phyloP scores from a whole-genome alignment of 768 basidiomycete genomes.

The Coprinopsis strossmayeri region DNA sequence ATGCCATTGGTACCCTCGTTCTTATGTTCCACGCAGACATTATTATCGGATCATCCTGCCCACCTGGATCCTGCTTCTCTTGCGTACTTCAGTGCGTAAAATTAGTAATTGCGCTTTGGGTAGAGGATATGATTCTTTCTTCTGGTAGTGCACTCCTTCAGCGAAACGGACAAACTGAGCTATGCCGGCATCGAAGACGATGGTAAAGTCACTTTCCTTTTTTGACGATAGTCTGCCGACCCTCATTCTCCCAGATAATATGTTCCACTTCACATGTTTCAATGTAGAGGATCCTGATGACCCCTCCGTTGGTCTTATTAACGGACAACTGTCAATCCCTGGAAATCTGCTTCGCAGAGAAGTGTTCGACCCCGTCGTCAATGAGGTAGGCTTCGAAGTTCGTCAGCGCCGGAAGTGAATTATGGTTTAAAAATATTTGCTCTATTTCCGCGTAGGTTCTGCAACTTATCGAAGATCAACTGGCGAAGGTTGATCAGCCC shows the following conservation, averaged over 20 bases:
- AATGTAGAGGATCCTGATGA: conserved; percentile 82
- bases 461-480: conserved; percentile 72
- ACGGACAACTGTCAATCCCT: conserved; percentile 80
- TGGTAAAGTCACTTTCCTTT: conserved; percentile 33
- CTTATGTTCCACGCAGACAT: conserved; percentile 23
- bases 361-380: conserved; percentile 88
- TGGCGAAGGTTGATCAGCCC: conserved; percentile 55
- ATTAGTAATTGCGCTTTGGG: too few relatives aligned
- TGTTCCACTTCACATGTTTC: conserved; percentile 89
- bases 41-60: conserved; percentile 77
- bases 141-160: conserved; percentile 67
- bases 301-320: conserved; percentile 68
- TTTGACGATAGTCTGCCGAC: conserved; percentile 2
- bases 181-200: conserved; percentile 73
- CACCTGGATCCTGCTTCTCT: conserved; percentile 78
- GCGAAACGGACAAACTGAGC: conserved; percentile 80
- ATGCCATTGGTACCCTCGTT: not conserved
- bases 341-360: conserved; percentile 73
- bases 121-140: conserved; percentile 5
- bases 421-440: not conserved
- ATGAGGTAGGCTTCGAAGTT: conserved; percentile 44
- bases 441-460: conserved; percentile 47
- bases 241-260: conserved; percentile 45
- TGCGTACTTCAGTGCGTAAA: conserved; percentile 70
- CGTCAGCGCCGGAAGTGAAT: not conserved